Conservation (phyloP, 1,284 basidiomycete species). For the Cryptococcus sp. region DNA sequence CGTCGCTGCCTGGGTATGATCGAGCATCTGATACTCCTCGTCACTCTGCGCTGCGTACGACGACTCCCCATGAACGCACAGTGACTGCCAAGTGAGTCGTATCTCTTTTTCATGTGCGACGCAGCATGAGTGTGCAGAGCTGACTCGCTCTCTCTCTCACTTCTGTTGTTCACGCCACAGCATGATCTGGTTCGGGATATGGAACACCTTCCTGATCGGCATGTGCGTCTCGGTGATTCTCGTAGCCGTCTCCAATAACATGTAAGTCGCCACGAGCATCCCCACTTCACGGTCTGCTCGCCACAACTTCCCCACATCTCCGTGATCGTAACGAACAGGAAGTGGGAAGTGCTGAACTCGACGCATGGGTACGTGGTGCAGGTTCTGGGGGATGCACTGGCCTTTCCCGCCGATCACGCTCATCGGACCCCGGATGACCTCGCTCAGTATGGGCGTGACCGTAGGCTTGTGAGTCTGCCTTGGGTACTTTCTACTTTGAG, state of each 20-base stretch:
- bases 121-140: neutral
- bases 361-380: slow-evolving; percentile 5
- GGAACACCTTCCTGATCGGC: slow-evolving; percentile 31
- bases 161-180: slow-evolving; percentile 3
- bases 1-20: neutral
- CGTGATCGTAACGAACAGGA: too few species aligned
- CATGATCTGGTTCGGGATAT: slow-evolving; percentile 29
- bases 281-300: neutral
- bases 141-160: neutral
- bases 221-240: slow-evolving; percentile 34
- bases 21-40: too few species aligned
- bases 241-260: slow-evolving; percentile 33
- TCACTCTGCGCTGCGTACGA: neutral
- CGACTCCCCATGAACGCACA: neutral
- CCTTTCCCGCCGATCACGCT: slow-evolving; percentile 32
- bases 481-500: neutral
- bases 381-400: slow-evolving; percentile 38
- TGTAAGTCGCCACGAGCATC: slow-evolving; percentile 24
- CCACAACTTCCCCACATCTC: too few species aligned
- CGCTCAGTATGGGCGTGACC: slow-evolving; percentile 36
- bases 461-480: slow-evolving; percentile 33
- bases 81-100: slow-evolving; percentile 10
- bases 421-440: slow-evolving; percentile 35
- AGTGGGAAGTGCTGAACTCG: too few species aligned
- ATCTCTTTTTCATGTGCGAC: too few species aligned